These are phyloP conservation scores for Fraxinus floribunda DNA, from an alignment of 305 asterid species.

Conservation along the genomic window DNA sequence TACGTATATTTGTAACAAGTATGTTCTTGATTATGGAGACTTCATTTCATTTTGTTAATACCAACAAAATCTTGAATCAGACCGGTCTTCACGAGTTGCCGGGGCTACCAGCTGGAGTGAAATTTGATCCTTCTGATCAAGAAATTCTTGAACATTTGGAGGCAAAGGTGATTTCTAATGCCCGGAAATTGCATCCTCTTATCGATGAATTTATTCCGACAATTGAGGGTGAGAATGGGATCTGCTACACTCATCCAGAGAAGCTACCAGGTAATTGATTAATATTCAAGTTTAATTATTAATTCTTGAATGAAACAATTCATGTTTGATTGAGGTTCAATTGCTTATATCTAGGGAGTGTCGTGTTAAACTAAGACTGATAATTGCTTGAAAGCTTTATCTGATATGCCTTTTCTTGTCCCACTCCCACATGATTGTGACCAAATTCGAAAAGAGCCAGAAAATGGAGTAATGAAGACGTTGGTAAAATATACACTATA, in stretches of 20 bases:
- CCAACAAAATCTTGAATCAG: slow-evolving; percentile 22
- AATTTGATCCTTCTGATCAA: slow-evolving; percentile 87
- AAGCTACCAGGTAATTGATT: slow-evolving; percentile 65
- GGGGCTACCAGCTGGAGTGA: slow-evolving; percentile 90
- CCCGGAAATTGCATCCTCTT: slow-evolving; percentile 62
- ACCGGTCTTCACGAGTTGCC: slow-evolving; percentile 62
- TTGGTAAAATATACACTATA: background rate
- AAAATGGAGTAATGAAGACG: background rate
- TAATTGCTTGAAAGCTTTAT: background rate
- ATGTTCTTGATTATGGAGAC: background rate
- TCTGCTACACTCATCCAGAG: slow-evolving; percentile 91
- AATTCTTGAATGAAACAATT: background rate
- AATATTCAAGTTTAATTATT: background rate
- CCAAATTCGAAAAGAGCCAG: background rate
- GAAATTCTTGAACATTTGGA: slow-evolving; percentile 83
- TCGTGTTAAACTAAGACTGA: background rate
- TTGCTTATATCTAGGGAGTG: background rate
- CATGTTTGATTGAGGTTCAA: background rate
- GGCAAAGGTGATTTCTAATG: slow-evolving; percentile 56
- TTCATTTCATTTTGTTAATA: background rate
- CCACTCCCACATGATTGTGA: background rate
- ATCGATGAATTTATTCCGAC: slow-evolving; percentile 82
- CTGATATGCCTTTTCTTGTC: background rate
- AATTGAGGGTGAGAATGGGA: slow-evolving; percentile 82
- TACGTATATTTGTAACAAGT: background rate